phyloP scores from a whole-genome alignment of 495 filamentous ascomycete species.

The Tetracladium marchalianum region DNA sequence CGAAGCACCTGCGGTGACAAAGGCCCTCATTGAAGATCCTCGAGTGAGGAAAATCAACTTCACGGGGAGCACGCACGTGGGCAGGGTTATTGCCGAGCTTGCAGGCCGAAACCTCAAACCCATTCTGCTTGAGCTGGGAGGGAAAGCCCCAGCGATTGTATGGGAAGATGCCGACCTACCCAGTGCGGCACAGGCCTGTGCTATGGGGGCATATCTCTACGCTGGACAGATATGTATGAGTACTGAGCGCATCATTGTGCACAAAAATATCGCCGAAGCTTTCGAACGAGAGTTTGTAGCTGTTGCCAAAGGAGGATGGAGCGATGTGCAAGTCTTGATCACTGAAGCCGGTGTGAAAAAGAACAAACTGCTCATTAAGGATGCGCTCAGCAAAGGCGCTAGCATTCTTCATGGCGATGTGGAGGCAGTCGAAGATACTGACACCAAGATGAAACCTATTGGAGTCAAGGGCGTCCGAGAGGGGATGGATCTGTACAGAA shows the following conservation, averaged over 20 bases:
- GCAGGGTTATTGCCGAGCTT: conserved; percentile 44
- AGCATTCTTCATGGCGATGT: conserved; percentile 50
- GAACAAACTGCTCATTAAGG: conserved; percentile 53
- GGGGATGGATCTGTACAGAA: conserved; percentile 75
- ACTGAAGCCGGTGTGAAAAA: conserved; percentile 50
- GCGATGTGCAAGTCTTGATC: conserved; percentile 51
- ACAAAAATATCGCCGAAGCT: conserved; percentile 51
- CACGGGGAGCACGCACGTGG: conserved; percentile 51
- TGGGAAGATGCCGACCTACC: conserved; percentile 56
- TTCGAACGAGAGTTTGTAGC: conserved; percentile 54
- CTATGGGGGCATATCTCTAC: conserved; percentile 43
- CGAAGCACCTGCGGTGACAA: conserved; percentile 44
- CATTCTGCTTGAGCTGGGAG: conserved; percentile 57
- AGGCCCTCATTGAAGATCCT: conserved; percentile 44
- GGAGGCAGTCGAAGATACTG: conserved; percentile 30
- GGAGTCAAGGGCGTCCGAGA: conserved; percentile 60
- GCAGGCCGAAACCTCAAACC: conserved; percentile 59
- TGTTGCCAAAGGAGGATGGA: conserved; percentile 33
- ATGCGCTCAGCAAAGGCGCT: conserved; percentile 63
- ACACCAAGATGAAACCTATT: conserved; percentile 57
- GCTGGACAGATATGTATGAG: conserved; percentile 87
- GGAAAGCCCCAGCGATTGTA: conserved; percentile 56
- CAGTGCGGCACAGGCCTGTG: conserved; percentile 41
- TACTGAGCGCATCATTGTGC: conserved; percentile 80
- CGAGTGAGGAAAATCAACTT: conserved; percentile 56